Evolutionary conservation across 2,329 filamentous ascomycete genomes (phyloP), one percentile per base, ranked within the genome.

Genomic region (Exophiala spinifera): DNA sequence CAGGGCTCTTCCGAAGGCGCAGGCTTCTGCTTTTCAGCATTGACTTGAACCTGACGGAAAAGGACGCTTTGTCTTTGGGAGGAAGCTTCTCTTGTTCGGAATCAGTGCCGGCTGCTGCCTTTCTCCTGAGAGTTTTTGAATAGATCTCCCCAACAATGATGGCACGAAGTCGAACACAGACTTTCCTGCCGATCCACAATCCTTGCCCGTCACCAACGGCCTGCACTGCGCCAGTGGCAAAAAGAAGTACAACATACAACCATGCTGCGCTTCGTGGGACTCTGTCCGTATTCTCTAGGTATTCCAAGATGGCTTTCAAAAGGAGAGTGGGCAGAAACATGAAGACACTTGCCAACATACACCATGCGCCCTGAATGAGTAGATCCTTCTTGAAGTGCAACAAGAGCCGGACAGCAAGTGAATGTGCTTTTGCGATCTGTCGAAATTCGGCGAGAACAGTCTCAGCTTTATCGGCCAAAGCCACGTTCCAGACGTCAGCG

Each of bases 71-170:
- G 14, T 48, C 49, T n/a, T 40, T 40, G 39, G 40, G 15, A 10
- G 77, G 71, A 7, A 76, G 72, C 49, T 80, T 77, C 28, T 89
- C 88, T 14, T 94, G 76, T 0, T 86, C 79, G 49, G 87, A 85
- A 63, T 97, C 91, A 34, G 79, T 80, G 15, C 85, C 83, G 7
- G 91, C 85, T 19, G 90, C 86, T 15, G 91, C 92, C 72, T 95
- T 95, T 64, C 94, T 86, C 60, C 95, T 85, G 15, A 99, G 79
- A 1, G 94, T 90, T 74, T 99, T 99, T 53, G 91, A 89, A 69
- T 99, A 99, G 44, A 99, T 94, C 67, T 99, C 94, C 51, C 94
- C 94, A 62, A 99, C 90, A 59, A 99, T 91, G 67, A 99, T 94
- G 47, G 94, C 91, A 59, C 92, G 87, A 40, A 97, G 79, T 58